phyloP scores from a whole-genome alignment of 441 rosid species.

The Euphorbia schlechtendalii region DNA sequence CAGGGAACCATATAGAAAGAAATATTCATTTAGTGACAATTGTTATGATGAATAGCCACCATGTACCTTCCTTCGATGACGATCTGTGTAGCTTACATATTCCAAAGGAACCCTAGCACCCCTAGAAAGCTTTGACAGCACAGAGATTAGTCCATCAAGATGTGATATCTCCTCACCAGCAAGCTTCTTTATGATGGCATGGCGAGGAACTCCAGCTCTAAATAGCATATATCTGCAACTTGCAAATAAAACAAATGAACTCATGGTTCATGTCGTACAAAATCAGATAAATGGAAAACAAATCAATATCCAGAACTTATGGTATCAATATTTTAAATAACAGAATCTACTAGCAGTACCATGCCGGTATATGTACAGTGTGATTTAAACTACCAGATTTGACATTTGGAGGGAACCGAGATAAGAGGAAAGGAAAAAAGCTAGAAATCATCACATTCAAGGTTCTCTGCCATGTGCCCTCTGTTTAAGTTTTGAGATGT shows the following conservation, averaged over 20 bases:
- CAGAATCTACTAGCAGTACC: background rate
- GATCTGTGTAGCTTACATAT: constrained; percentile 77
- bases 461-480: background rate
- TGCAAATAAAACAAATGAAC: background rate
- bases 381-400: background rate
- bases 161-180: constrained; percentile 78
- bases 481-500: background rate
- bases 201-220: constrained; percentile 96
- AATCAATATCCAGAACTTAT: background rate
- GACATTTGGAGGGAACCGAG: background rate
- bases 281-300: background rate
- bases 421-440: background rate
- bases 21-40: constrained; percentile 9
- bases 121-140: constrained; percentile 59
- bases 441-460: background rate
- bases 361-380: background rate
- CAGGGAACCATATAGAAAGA: background rate
- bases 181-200: constrained; percentile 89
- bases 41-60: background rate
- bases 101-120: constrained; percentile 96
- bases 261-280: background rate
- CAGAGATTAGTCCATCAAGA: constrained; percentile 63
- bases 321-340: background rate
- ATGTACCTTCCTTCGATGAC: constrained; percentile 89
- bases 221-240: constrained; percentile 81